These are phyloP conservation scores for Thelonectria blattea DNA, from an alignment of 2,329 filamentous ascomycete genomes.

Conservation along the genomic window DNA sequence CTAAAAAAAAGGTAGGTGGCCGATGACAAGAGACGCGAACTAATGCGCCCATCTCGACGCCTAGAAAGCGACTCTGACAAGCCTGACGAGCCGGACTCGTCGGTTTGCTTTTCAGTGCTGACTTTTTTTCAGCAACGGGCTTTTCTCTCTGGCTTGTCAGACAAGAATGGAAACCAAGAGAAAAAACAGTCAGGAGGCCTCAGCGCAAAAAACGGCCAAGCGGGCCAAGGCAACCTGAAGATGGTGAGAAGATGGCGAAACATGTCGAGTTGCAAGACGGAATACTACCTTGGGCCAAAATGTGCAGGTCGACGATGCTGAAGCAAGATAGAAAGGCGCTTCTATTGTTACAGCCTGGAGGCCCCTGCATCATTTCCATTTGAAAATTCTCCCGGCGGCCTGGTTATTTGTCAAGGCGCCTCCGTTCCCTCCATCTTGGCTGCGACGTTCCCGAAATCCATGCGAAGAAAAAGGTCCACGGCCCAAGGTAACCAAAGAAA, in stretches of 20 bases:
- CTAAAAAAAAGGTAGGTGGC: too few species aligned
- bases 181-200: slow-evolving; percentile 7
- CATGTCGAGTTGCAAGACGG: slow-evolving; percentile 12
- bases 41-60: too few species aligned
- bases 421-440: neutral
- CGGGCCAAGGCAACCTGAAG: slow-evolving; percentile 7
- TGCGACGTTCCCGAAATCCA: neutral
- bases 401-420: neutral
- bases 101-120: neutral
- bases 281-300: slow-evolving; percentile 6
- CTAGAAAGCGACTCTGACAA: neutral
- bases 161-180: too few species aligned
- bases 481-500: neutral
- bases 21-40: too few species aligned
- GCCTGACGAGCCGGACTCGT: neutral
- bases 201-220: neutral
- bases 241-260: slow-evolving; percentile 22
- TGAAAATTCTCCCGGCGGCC: neutral
- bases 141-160: too few species aligned
- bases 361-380: neutral
- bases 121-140: neutral
- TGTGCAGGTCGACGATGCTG: neutral
- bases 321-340: neutral
- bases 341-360: slow-evolving; percentile 1
- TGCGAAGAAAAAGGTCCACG: too few species aligned